phyloP scores from a whole-genome alignment of 768 basidiomycete genomes.

The Amanita exitialis region DNA sequence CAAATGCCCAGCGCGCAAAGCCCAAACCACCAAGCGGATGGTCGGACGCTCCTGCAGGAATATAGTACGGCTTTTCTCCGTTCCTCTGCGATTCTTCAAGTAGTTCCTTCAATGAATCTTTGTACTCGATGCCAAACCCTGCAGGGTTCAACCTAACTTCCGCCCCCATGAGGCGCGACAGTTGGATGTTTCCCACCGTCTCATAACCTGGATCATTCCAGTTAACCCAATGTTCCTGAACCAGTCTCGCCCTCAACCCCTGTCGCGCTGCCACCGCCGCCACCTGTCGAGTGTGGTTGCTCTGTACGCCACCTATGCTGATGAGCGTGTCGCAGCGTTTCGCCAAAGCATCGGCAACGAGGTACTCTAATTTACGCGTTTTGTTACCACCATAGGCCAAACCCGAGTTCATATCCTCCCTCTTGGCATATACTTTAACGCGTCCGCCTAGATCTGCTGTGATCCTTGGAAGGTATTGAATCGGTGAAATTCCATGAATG shows the following conservation, averaged over 20 bases:
- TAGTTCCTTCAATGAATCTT: neutral
- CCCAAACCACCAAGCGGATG: constrained; percentile 3
- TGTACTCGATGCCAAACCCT: constrained; percentile 1
- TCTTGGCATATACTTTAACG: neutral
- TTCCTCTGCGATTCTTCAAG: neutral
- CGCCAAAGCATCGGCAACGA: constrained; percentile 1
- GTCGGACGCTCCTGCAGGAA: constrained; percentile 2
- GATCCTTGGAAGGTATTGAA: constrained; percentile 2
- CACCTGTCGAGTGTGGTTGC: constrained; percentile 4
- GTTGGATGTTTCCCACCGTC: constrained; percentile 2
- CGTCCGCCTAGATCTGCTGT: constrained; percentile 3
- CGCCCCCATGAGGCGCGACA: constrained; percentile 3
- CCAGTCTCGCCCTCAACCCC: neutral
- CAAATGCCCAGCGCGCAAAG: constrained; percentile 4
- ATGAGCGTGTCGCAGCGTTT: constrained; percentile 2
- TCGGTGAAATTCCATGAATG: neutral
- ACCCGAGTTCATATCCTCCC: constrained; percentile 4
- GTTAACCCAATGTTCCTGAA: constrained; percentile 4
- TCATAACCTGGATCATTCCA: neutral
- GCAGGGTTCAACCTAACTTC: constrained; percentile 1
- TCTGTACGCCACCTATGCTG: constrained; percentile 2
- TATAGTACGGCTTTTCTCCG: constrained; percentile 3
- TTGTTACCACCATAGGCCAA: constrained; percentile 2
- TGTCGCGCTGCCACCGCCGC: neutral
- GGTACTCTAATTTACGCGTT: constrained; percentile 2